A percentile compares a stretch with the other conserved stretches of the same genome.
Evolutionary conservation across 129 eudicot species (phyloP).

Genomic region (Lactuca sativa): DNA sequence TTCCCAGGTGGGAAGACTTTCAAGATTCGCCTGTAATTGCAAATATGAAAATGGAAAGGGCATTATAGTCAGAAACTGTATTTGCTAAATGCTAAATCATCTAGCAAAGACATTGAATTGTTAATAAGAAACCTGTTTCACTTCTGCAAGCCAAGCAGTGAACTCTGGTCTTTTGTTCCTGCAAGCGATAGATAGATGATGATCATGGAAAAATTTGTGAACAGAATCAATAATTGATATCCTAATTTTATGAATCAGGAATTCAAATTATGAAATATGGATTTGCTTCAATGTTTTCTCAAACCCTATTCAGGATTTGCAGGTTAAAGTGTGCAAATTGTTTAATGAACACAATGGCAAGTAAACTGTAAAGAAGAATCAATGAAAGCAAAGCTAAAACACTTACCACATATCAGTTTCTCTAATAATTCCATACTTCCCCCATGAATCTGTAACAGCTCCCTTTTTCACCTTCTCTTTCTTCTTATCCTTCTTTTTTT

Average conservation of each 20-base stretch:
- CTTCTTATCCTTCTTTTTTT: conserved; percentile 43
- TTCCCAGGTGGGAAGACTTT: conserved; percentile 93
- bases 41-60: conserved; percentile 3
- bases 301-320: conserved; percentile 5
- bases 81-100: neutral
- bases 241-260: neutral
- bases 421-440: conserved; percentile 77
- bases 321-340: neutral
- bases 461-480: conserved; percentile 61
- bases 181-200: conserved; percentile 18
- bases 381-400: neutral
- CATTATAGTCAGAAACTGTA: neutral
- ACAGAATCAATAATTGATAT: neutral
- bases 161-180: conserved; percentile 98
- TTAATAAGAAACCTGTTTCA: conserved; percentile 60
- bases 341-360: neutral
- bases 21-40: conserved; percentile 90
- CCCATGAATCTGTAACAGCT: conserved; percentile 87
- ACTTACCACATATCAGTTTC: conserved; percentile 96
- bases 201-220: conserved; percentile 4
- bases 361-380: neutral
- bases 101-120: neutral
- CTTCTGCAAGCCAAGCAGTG: conserved; percentile 93
- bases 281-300: neutral
- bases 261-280: neutral